phyloP scores from a whole-genome alignment of 192 early-diverging fungal genomes.

The Coemansia sp. region DNA sequence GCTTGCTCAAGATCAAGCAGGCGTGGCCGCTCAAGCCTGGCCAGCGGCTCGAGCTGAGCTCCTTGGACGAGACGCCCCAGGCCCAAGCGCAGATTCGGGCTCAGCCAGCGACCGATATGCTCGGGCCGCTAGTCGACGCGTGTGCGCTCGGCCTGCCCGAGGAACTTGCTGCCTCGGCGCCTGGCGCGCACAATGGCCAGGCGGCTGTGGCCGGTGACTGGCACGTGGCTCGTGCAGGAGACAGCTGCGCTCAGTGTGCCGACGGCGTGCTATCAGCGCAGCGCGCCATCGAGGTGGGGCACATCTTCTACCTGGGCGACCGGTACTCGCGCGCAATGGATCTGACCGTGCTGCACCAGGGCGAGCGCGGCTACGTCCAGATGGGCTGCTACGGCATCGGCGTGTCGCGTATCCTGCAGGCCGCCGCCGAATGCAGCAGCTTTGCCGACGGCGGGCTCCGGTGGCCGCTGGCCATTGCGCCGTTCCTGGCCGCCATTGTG shows the following conservation, averaged over 20 bases:
- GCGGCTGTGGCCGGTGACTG: slow-evolving; percentile 32
- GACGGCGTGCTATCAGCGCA: slow-evolving; percentile 17
- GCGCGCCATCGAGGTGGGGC: slow-evolving; percentile 76
- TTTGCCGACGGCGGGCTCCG: slow-evolving; percentile 51
- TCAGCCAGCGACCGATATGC: neutral
- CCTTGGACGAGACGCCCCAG: neutral
- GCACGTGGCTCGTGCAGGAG: slow-evolving; percentile 34
- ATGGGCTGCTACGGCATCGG: slow-evolving; percentile 96
- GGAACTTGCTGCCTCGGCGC: neutral
- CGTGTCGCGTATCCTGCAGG: slow-evolving; percentile 76
- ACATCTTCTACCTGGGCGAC: slow-evolving; percentile 87
- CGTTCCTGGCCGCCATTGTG: slow-evolving; percentile 67
- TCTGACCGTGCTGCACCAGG: slow-evolving; percentile 53
- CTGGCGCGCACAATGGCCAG: too few relatives aligned
- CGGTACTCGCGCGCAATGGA: slow-evolving; percentile 76
- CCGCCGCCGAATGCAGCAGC: slow-evolving; percentile 67
- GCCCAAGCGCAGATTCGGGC: too few relatives aligned
- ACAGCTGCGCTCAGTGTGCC: slow-evolving; percentile 26
- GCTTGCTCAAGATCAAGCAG: slow-evolving; percentile 33
- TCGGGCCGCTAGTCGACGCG: slow-evolving; percentile 5
- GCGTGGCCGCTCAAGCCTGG: slow-evolving; percentile 13
- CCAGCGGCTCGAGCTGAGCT: slow-evolving; percentile 11
- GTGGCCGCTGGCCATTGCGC: slow-evolving; percentile 81
- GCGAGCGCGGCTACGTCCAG: slow-evolving; percentile 55
- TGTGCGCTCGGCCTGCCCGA: neutral